A percentile compares a stretch with the other conserved stretches of the same genome.
Conservation (phyloP, 2,329 filamentous ascomycete species). For the Stagonosporopsis tanaceti region DNA sequence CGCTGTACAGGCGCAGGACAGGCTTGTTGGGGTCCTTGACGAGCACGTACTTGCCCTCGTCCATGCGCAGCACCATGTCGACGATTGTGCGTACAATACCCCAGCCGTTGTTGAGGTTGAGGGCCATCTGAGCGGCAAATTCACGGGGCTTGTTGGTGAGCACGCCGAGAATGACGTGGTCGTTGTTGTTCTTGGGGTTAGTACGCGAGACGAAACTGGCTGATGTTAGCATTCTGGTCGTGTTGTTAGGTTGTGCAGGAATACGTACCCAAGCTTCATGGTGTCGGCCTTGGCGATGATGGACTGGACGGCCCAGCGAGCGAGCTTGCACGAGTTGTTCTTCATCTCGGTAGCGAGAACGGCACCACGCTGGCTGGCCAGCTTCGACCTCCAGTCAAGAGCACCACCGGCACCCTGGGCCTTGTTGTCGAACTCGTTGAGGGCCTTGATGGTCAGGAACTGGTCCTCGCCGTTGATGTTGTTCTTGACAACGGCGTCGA, state of each 20-base stretch:
- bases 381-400: constrained; percentile 95
- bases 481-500: constrained; percentile 96
- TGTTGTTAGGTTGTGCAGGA: not conserved
- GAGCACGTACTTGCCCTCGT: constrained; percentile 81
- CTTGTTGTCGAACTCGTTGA: constrained; percentile 99
- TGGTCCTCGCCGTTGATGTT: constrained; percentile 91
- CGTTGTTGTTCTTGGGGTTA: constrained; percentile 90
- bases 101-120: constrained; percentile 97
- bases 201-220: constrained; percentile 89
- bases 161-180: constrained; percentile 94
- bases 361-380: constrained; percentile 92
- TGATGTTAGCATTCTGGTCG: constrained; percentile 13
- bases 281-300: constrained; percentile 97
- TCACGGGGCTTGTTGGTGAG: constrained; percentile 98
- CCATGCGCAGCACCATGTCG: constrained; percentile 85
- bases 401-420: constrained; percentile 94
- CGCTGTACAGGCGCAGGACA: constrained; percentile 90
- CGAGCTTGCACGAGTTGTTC: constrained; percentile 99
- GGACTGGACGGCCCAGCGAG: constrained; percentile 95
- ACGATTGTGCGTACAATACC: constrained; percentile 98
- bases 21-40: constrained; percentile 96
- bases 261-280: constrained; percentile 92
- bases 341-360: constrained; percentile 99
- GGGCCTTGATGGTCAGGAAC: constrained; percentile 88
- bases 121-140: constrained; percentile 97